Conservation (phyloP, 306 rosid genomes). For the Prunus padus region DNA sequence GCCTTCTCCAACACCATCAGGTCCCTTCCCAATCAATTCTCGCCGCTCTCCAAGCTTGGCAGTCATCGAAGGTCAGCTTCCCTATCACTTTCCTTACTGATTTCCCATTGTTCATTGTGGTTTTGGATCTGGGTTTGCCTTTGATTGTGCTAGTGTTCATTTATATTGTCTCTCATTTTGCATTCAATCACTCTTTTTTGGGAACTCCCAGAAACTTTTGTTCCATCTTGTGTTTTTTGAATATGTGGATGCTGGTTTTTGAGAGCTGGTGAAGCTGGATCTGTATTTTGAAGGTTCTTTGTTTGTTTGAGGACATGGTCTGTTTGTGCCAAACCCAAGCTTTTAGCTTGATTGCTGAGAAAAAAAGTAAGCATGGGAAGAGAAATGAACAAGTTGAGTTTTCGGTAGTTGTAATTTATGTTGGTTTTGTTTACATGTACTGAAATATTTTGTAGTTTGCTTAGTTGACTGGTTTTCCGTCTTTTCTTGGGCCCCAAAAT, state of each 20-base stretch:
- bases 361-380: neutral
- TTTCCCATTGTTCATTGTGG: neutral
- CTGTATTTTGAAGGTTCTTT: constrained; percentile 13
- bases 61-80: constrained; percentile 59
- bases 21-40: constrained; percentile 21
- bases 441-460: neutral
- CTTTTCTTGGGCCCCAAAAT: neutral
- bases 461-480: neutral
- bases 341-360: neutral
- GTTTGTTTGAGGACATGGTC: neutral
- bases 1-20: constrained; percentile 23
- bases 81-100: neutral
- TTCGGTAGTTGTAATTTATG: neutral
- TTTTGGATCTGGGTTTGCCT: constrained; percentile 20
- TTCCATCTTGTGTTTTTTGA: neutral
- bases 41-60: constrained; percentile 35
- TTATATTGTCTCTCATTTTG: neutral
- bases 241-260: constrained; percentile 4
- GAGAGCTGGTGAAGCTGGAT: constrained; percentile 12
- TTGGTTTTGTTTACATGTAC: neutral
- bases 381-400: neutral
- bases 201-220: neutral
- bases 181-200: neutral
- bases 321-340: constrained; percentile 22
- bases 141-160: neutral